Evolutionary conservation across 179 eudicot genomes (phyloP).

Genomic region (Actinidia chinensis): DNA sequence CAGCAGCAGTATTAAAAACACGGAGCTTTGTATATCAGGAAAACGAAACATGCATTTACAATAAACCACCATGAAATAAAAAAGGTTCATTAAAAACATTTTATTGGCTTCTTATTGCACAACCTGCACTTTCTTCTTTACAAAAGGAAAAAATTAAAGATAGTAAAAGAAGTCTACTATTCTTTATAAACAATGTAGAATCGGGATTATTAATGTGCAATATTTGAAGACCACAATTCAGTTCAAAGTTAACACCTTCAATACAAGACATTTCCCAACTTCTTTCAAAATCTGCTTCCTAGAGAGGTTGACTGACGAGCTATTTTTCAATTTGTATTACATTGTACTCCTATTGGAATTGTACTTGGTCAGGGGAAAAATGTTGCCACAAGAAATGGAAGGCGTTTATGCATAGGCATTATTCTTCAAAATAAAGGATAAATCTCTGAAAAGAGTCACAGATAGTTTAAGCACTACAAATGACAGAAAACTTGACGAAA

Average conservation of each 20-base stretch:
- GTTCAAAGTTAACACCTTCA: background rate
- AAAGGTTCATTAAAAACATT: background rate
- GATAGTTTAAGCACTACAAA: background rate
- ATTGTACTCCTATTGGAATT: background rate
- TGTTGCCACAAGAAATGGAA: background rate
- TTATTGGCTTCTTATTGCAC: background rate
- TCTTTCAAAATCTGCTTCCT: background rate
- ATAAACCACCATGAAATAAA: background rate
- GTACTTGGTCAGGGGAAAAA: background rate
- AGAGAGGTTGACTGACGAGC: background rate
- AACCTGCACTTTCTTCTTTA: background rate
- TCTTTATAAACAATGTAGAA: background rate
- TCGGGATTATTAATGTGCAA: background rate
- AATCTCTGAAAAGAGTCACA: background rate
- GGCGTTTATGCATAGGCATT: background rate
- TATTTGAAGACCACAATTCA: background rate
- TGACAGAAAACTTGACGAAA: background rate
- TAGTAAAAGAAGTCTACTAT: too few relatives aligned
- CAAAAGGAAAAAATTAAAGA: background rate
- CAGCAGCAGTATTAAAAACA: background rate
- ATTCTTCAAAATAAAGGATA: background rate
- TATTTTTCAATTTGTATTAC: background rate
- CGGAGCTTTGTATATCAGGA: background rate
- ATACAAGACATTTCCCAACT: background rate
- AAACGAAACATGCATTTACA: background rate